Percentiles rank a stretch among this genome's conserved stretches.
phyloP scores from a whole-genome alignment of 2,329 filamentous ascomycete genomes.

The Chaetomiaceae sp. region DNA sequence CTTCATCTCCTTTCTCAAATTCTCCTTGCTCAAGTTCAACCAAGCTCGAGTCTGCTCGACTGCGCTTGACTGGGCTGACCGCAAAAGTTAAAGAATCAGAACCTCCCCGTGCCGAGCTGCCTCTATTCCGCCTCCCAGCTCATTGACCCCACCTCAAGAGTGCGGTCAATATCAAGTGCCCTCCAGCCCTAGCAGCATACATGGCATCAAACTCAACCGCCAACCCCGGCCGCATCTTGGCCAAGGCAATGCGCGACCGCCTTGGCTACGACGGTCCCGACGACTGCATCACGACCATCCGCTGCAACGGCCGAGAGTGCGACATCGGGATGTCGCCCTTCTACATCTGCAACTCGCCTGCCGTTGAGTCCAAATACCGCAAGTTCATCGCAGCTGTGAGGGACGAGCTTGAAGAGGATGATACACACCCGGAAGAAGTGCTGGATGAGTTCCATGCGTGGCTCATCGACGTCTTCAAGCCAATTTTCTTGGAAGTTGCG shows the following conservation, averaged over 20 bases:
- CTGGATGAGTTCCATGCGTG: constrained; percentile 9
- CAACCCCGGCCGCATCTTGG: constrained; percentile 5
- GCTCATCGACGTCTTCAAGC: constrained; percentile 15
- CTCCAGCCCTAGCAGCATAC: too few species aligned
- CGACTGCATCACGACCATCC: constrained; percentile 17
- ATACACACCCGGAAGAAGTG: constrained; percentile 5
- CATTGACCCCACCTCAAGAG: too few species aligned
- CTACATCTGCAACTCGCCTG: constrained; percentile 16
- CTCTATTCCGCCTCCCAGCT: too few species aligned
- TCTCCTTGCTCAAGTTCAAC: too few species aligned
- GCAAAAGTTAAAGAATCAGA: too few species aligned
- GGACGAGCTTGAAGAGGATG: not conserved
- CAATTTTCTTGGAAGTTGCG: constrained; percentile 12
- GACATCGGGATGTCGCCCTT: constrained; percentile 16
- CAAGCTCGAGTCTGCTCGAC: too few species aligned
- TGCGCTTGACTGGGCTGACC: too few species aligned
- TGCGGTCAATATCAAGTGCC: too few species aligned
- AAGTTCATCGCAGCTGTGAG: constrained; percentile 13
- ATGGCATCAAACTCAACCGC: too few species aligned
- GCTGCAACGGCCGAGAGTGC: constrained; percentile 18
- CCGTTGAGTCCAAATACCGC: constrained; percentile 11
- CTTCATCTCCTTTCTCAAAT: too few species aligned
- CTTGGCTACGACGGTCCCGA: constrained; percentile 1
- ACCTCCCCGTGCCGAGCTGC: too few species aligned
- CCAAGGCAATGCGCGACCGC: constrained; percentile 1